phyloP scores from a whole-genome alignment of 225 moss, liverwort and hornwort genomes.

The Thuidium tamariscinum region DNA sequence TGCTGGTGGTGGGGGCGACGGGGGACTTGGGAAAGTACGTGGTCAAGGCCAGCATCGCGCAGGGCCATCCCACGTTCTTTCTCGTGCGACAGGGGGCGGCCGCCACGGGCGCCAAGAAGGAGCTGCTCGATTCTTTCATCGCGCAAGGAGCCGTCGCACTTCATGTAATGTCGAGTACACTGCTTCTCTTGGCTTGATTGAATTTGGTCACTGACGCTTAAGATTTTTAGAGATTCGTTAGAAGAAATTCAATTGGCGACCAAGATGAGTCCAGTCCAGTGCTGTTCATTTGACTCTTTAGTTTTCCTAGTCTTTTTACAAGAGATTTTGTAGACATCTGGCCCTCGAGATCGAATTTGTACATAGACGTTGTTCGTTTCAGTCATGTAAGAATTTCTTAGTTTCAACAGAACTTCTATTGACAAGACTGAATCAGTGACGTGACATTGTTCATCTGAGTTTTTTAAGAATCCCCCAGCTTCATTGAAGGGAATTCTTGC shows the following conservation, averaged over 20 bases:
- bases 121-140: not conserved
- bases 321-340: too few species aligned
- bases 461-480: too few species aligned
- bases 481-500: too few species aligned
- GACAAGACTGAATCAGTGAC: not conserved
- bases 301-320: too few species aligned
- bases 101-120: not conserved
- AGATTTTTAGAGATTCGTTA: not conserved
- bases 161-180: not conserved
- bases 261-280: not conserved
- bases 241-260: not conserved
- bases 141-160: not conserved
- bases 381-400: not conserved
- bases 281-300: not conserved
- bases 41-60: not conserved
- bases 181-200: not conserved
- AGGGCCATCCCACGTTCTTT: constrained; percentile 4
- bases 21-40: not conserved
- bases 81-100: not conserved
- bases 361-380: not conserved
- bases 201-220: not conserved
- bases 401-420: not conserved
- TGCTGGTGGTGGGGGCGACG: constrained; percentile 8
- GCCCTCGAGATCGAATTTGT: not conserved
- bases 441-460: not conserved